Conservation (phyloP, 139 green algal genomes). For the Chlorella sp. region DNA sequence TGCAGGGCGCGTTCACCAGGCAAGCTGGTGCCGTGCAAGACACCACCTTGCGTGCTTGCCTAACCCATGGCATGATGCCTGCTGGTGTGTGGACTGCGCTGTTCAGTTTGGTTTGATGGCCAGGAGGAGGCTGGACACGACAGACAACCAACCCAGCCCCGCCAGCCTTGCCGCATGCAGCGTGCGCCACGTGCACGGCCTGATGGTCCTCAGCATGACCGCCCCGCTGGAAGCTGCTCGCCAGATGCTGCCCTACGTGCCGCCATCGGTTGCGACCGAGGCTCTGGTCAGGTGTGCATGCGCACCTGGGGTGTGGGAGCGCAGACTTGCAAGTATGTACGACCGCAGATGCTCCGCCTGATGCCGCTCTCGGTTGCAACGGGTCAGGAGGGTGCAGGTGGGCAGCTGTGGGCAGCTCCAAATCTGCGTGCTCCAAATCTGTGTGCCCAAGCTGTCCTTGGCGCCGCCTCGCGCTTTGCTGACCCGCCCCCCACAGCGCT, state of each 20-base stretch:
- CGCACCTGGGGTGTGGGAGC: neutral
- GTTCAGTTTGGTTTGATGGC: too few relatives aligned
- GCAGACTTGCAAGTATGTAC: neutral
- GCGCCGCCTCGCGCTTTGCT: neutral
- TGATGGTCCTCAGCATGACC: too few relatives aligned
- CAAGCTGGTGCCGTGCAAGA: neutral
- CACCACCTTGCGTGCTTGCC: neutral
- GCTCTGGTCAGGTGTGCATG: neutral
- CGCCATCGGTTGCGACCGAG: neutral
- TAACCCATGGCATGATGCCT: too few relatives aligned
- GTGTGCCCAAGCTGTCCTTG: neutral
- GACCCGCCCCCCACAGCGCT: too few relatives aligned
- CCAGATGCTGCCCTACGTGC: neutral
- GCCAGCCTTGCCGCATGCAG: too few relatives aligned
- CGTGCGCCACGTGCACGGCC: too few relatives aligned
- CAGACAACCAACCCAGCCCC: too few relatives aligned
- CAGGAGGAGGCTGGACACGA: too few relatives aligned
- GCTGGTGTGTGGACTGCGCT: too few relatives aligned
- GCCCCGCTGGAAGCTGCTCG: neutral
- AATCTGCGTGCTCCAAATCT: too few relatives aligned
- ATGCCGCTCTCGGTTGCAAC: neutral
- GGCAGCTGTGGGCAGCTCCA: too few relatives aligned
- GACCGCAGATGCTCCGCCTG: neutral
- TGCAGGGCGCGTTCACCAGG: neutral
- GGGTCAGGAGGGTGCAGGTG: too few relatives aligned